Percentiles rank a stretch among this genome's conserved stretches.
Evolutionary conservation across 106 monocot species (phyloP).

Genomic region (Dendrobium chrysotoxum): DNA sequence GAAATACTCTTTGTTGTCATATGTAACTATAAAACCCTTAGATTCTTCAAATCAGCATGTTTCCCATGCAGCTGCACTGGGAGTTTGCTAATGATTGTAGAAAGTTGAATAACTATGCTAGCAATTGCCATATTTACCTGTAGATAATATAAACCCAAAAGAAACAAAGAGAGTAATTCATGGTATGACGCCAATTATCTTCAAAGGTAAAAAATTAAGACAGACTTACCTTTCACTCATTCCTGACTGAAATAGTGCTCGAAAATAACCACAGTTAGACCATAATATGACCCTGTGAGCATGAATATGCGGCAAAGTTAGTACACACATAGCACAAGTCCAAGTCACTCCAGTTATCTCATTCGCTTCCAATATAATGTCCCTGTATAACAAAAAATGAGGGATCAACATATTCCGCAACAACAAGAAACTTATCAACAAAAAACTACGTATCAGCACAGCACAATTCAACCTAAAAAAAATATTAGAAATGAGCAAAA

Average conservation of each 20-base stretch:
- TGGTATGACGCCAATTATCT: not conserved
- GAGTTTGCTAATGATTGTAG: not conserved
- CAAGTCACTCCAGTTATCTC: slow-evolving; percentile 18
- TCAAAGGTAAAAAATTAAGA: not conserved
- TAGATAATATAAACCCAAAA: not conserved
- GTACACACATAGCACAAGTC: slow-evolving; percentile 41
- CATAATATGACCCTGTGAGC: slow-evolving; percentile 71
- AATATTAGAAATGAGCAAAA: not conserved
- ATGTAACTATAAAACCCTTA: not conserved
- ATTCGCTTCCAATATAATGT: slow-evolving; percentile 67
- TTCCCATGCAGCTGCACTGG: not conserved
- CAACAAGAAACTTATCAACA: not conserved
- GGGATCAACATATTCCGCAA: slow-evolving; percentile 1
- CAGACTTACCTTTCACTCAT: slow-evolving; percentile 80
- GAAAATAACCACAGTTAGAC: slow-evolving; percentile 49
- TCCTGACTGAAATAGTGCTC: slow-evolving; percentile 66
- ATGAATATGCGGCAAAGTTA: slow-evolving; percentile 53
- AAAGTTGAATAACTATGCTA: not conserved
- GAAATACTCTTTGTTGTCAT: not conserved
- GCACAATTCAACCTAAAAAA: not conserved
- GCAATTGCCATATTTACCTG: not conserved
- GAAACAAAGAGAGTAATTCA: not conserved
- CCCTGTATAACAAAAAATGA: slow-evolving; percentile 33
- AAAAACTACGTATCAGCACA: not conserved
- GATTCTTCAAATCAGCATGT: slow-evolving; percentile 2